Base-by-base conservation (phyloP, 2,329 filamentous ascomycete genomes). In the Hypoxylon sp. region DNA sequence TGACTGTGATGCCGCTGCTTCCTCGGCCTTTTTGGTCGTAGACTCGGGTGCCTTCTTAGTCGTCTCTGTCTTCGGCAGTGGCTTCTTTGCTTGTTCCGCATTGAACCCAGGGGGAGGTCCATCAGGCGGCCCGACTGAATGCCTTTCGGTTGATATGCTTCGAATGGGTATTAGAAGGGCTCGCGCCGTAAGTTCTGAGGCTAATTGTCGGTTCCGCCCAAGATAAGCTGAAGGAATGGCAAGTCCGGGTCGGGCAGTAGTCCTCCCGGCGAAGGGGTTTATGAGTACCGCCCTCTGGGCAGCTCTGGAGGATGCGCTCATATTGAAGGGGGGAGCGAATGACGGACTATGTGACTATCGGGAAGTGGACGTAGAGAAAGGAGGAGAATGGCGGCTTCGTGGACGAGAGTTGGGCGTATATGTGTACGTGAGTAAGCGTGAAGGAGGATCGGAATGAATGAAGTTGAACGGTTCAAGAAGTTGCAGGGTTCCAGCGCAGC, bases 31-130 rank as follows among this genome's bases (percentile, higher is more conserved):
- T 67, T 78, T 77, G 12, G 78, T 57, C 60, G 77, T 78, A 38
- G 77, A 71, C 44, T 76, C 67, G 11, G 67, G 67, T 57, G 69
- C 71, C 49, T 79, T 75, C 59, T 80, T 80, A 24, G 70, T 30
- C 36, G 73, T 70, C 28, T 75, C 73, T 58, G 90, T 87, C 74
- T 87, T 87, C 1, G 88, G 80, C 49, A 96, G 82, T 11, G 93
- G 92, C 77, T 93, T 95, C 86, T 93, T 95, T 71, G 94, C 94
- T 81, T 93, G 85, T 75, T 95, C 90, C n/a, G 92, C 84, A 76
- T 96, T 94, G 83, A 97, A 97, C 26, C 94, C 94, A 12, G 93
- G 94, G 61, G 94, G 94, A 45, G 93, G 94, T 50, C 87, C 89
- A 57, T 85, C 83, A 53, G 85, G 81, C 33, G 79, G 78, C 24